phyloP scores from a whole-genome alignment of 805 yeast species.

The Teunomyces atbi region DNA sequence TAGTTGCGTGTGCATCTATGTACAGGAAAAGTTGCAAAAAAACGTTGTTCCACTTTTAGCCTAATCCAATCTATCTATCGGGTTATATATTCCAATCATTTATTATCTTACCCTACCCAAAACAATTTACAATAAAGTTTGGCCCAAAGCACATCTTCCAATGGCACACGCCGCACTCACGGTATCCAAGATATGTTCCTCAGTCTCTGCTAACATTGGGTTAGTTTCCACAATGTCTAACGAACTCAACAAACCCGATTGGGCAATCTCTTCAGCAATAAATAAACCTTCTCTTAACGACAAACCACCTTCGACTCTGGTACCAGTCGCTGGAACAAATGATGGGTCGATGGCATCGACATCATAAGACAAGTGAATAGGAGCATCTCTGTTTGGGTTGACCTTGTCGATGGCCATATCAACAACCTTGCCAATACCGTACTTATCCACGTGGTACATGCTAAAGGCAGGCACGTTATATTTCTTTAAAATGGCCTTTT shows the following conservation, averaged over 20 bases:
- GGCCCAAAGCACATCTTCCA: conserved; percentile 93
- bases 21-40: conserved; percentile 1
- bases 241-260: conserved; percentile 82
- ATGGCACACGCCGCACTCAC: conserved; percentile 87
- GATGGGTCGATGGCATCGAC: conserved; percentile 96
- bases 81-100: background rate
- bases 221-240: conserved; percentile 93
- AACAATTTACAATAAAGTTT: conserved; percentile 59
- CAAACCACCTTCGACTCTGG: conserved; percentile 95
- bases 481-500: conserved; percentile 69
- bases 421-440: conserved; percentile 86
- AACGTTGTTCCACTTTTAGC: background rate
- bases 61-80: too few species aligned
- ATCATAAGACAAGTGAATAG: conserved; percentile 89
- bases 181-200: conserved; percentile 75
- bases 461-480: conserved; percentile 79
- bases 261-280: conserved; percentile 88
- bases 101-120: conserved; percentile 1
- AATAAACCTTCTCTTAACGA: conserved; percentile 93
- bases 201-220: conserved; percentile 81
- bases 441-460: conserved; percentile 95
- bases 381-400: conserved; percentile 64
- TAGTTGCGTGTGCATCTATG: background rate
- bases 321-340: conserved; percentile 95
- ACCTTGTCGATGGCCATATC: conserved; percentile 84